These are phyloP conservation scores for Boletus smithii DNA, from an alignment of 1,284 basidiomycete genomes.

Conservation along the genomic window DNA sequence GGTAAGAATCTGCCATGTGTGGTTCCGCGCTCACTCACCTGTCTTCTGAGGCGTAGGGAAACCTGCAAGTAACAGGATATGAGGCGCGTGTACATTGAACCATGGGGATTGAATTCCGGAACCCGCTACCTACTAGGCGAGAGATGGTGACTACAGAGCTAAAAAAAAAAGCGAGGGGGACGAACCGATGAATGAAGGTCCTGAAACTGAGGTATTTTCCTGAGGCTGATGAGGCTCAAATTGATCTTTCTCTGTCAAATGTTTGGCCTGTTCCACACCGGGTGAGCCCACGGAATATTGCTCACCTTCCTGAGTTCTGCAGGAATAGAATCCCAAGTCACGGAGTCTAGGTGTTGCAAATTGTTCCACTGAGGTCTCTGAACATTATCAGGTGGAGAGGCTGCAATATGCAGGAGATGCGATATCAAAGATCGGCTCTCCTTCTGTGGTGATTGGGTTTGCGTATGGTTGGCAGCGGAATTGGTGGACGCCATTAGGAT, in stretches of 20 bases:
- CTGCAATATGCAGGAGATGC: constrained; percentile 64
- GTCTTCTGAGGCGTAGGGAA: constrained; percentile 46
- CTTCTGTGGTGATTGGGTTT: constrained; percentile 29
- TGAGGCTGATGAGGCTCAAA: constrained; percentile 50
- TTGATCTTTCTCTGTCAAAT: constrained; percentile 55
- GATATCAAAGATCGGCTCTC: constrained; percentile 35
- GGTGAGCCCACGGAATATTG: not conserved
- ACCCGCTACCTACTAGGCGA: constrained; percentile 36
- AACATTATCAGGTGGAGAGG: constrained; percentile 51
- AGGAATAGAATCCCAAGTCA: constrained; percentile 64
- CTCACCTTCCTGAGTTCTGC: constrained; percentile 57
- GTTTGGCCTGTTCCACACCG: not conserved
- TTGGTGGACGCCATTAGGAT: constrained; percentile 28
- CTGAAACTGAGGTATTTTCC: constrained; percentile 45
- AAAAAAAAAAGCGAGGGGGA: constrained; percentile 8
- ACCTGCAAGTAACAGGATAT: constrained; percentile 48
- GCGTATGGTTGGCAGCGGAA: constrained; percentile 8
- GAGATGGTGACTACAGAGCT: not conserved
- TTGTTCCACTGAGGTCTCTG: constrained; percentile 56
- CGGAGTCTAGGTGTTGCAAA: constrained; percentile 48
- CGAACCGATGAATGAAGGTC: constrained; percentile 53
- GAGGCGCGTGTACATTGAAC: constrained; percentile 49
- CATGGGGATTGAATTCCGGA: constrained; percentile 45
- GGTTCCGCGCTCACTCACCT: constrained; percentile 15
- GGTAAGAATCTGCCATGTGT: constrained; percentile 14